phyloP scores from a whole-genome alignment of 2,329 filamentous ascomycete genomes.

The Colletotrichum cereale region DNA sequence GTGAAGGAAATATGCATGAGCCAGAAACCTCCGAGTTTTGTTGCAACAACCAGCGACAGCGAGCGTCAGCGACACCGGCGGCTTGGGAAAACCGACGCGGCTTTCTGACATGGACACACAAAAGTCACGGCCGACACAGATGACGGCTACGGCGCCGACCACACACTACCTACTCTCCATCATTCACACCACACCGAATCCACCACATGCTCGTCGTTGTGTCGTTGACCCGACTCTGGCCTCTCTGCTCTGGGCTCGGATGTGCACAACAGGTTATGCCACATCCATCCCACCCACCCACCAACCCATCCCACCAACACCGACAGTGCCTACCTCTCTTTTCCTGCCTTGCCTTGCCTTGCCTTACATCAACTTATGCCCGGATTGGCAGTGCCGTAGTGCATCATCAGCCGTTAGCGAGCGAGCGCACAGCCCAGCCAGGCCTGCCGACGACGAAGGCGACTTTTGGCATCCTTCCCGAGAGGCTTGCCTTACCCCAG shows the following conservation, averaged over 20 bases:
- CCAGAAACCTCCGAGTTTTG: background rate
- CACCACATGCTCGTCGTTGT: background rate
- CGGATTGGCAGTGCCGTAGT: constrained; percentile 21
- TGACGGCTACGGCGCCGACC: constrained; percentile 1
- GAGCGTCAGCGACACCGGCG: background rate
- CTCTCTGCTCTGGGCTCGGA: background rate
- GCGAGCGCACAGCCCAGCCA: background rate
- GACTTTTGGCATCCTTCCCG: constrained; percentile 4
- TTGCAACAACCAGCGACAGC: background rate
- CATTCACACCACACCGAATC: constrained; percentile 6
- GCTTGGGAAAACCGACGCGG: background rate
- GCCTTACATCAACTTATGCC: constrained; percentile 16
- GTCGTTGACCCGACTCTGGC: constrained; percentile 18
- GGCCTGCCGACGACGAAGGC: constrained; percentile 2
- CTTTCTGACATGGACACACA: background rate
- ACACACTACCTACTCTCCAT: background rate
- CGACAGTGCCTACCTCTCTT: background rate
- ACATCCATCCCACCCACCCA: constrained; percentile 19
- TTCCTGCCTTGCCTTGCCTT: background rate
- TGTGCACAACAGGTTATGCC: constrained; percentile 17
- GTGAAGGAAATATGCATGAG: background rate
- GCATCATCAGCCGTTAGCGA: constrained; percentile 8
- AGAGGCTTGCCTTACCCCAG: constrained; percentile 1
- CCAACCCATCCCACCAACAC: constrained; percentile 22
- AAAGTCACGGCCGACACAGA: background rate